Conservation (phyloP, 148 eudicot species). For the Persicaria maculosa region DNA sequence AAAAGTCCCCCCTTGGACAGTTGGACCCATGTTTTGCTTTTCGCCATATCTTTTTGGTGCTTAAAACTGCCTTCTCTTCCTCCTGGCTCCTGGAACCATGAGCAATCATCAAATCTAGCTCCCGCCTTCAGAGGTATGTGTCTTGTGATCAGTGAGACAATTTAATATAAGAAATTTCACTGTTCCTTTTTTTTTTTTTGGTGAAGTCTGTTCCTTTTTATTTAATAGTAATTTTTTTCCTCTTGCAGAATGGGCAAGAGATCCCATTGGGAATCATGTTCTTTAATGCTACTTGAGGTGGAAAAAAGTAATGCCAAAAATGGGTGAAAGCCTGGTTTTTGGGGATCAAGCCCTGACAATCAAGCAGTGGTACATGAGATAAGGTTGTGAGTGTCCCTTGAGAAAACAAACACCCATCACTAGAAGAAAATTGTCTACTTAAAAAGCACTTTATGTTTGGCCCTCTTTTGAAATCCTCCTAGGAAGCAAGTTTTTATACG, state of each 20-base stretch:
- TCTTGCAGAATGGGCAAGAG: constrained; percentile 8
- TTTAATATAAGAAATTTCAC: background rate
- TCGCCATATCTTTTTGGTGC: background rate
- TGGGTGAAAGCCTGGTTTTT: background rate
- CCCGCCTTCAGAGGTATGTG: background rate
- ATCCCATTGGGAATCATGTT: constrained; percentile 10
- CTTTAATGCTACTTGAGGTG: constrained; percentile 5
- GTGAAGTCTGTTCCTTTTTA: too few species aligned
- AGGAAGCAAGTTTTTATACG: background rate
- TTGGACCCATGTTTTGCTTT: constrained; percentile 12
- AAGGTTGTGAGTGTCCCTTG: constrained; percentile 1
- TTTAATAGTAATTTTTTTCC: background rate
- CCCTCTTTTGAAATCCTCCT: background rate
- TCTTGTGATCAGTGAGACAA: background rate
- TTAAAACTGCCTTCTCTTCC: constrained; percentile 9
- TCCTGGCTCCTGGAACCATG: background rate
- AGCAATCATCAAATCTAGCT: constrained; percentile 3
- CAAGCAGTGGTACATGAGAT: constrained; percentile 12
- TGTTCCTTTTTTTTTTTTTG: background rate
- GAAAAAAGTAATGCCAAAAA: background rate
- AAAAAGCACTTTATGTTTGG: background rate
- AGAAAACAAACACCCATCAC: background rate
- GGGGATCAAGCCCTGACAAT: constrained; percentile 11
- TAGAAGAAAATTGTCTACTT: background rate
- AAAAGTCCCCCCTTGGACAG: background rate